These are phyloP conservation scores for Solanum tacnaense DNA, from an alignment of 257 asterid species.

Conservation along the genomic window DNA sequence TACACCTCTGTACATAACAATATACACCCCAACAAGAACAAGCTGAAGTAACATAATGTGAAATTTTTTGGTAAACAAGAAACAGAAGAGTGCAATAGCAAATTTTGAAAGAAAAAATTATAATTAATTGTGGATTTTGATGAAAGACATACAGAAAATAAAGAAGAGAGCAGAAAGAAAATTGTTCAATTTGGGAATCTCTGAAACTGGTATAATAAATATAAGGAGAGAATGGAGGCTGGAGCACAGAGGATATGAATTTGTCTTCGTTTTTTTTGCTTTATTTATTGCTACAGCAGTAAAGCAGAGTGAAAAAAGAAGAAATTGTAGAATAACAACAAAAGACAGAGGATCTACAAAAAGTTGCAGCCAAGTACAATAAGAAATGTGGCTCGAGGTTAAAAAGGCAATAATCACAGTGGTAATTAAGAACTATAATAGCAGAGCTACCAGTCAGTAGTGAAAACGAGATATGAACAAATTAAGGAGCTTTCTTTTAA, in stretches of 20 bases:
- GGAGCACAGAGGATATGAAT: neutral
- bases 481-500: neutral
- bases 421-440: neutral
- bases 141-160: neutral
- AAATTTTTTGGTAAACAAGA: neutral
- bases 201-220: neutral
- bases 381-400: neutral
- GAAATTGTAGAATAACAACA: neutral
- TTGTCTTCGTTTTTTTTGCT: neutral
- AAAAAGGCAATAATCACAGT: neutral
- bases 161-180: neutral
- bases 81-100: neutral
- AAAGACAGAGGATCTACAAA: neutral
- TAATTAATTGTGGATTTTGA: neutral
- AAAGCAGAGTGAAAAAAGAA: neutral
- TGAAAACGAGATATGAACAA: neutral
- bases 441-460: neutral
- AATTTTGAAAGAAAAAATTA: too few species aligned
- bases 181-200: neutral
- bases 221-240: neutral
- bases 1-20: neutral
- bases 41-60: neutral
- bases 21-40: neutral
- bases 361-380: neutral
- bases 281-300: neutral